Base-by-base conservation (phyloP, 352 stramenopile species). In the Phytophthora meadii region DNA sequence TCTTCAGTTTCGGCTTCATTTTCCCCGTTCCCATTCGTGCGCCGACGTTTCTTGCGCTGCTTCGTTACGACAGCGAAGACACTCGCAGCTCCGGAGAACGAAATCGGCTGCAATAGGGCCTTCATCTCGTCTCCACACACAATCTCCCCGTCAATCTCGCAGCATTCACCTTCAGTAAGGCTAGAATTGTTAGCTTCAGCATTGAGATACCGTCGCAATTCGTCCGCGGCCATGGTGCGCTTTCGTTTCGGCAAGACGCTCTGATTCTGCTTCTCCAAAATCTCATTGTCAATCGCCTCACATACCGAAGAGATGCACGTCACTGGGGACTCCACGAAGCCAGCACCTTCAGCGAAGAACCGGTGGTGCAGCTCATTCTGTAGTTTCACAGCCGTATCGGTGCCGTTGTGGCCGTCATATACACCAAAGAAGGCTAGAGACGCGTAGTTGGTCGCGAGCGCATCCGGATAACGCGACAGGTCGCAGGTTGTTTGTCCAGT, bases 331-430 rank as follows among this genome's bases (percentile, higher is more conserved):
- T 67, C 57, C 0, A 80, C 59, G 48, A 94, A 92, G 34, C 74
- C 61, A 28, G 48, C 58, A 0, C 79, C 79, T 50, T 91, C 78
- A 52, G 67, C 42, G 47, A 94, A 82, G 41, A 95, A 81, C 5
- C 82, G 77, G 37, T 92, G 84, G 28, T 97, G 90, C 37, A 97
- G 65, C 45, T 92, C 76, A 5, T 87, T 77, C 50, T 94, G 86
- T 51, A 97, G 49, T 22, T 87, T 82, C 49, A 87, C 70, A 44
- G 88, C 80, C n/a, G 87, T 94, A 22, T 88, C 81, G 4, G 87
- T 79, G 42, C 91, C 91, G 54, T 94, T 94, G 70, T 97, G 90
- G 30, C 91, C 91, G 42, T 97, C 91, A 51, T 94, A 97, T 0
- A 97, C 86, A 0, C 66, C 89, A 68, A 94, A 97, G 53, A 84